Evolutionary conservation across 164 flowering plant species (phyloP), one percentile per base, ranked within the genome.

Genomic region (Stephania yunnanensis): DNA sequence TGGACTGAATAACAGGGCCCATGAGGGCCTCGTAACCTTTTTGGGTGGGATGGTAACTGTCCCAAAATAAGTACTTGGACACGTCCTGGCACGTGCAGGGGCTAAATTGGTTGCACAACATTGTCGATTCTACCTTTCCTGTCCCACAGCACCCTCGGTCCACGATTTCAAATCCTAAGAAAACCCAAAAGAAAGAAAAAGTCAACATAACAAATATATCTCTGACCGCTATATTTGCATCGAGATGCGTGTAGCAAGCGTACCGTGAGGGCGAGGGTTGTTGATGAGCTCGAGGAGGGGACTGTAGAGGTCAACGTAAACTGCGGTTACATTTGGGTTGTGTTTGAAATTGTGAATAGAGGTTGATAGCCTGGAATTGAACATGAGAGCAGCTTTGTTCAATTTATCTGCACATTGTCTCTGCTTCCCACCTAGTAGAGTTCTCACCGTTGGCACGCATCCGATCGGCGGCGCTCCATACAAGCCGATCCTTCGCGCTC

Each of bases 1-100:
- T 22, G 29, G 72, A 74, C 1, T 64, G 22, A 20, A 84, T 3
- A 46, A 81, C 7, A 8, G 50, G 75, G 36, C 45, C 30, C 48
- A 75, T 36, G 31, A 88, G 76, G 10, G 71, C 31, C 8, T 68
- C n/a, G 79, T 85, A 84, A 4, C 85, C 82, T 30, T 52, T 75
- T 65, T 85, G 82, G 0, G 88, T 75, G 1, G 93, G 93, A 73
- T 89, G 93, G 52, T 75, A 86, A 64, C 89, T 84, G 66, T 88
- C 93, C 91, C 88, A 88, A 72, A 89, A 89, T 2, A 89, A 36
- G 68, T 86, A 87, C 11, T 82, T 78, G 31, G 87, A 72, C 11
- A 10, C 82, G 70, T 87, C 79, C 0, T 31, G 10, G 69, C 91
- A 89, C 0, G 85, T 78, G 9, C 10, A 25, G 0, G 73, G 73